Conservation (phyloP, 2,329 filamentous ascomycete genomes). For the Aspergillus fumigatiaffinis region DNA sequence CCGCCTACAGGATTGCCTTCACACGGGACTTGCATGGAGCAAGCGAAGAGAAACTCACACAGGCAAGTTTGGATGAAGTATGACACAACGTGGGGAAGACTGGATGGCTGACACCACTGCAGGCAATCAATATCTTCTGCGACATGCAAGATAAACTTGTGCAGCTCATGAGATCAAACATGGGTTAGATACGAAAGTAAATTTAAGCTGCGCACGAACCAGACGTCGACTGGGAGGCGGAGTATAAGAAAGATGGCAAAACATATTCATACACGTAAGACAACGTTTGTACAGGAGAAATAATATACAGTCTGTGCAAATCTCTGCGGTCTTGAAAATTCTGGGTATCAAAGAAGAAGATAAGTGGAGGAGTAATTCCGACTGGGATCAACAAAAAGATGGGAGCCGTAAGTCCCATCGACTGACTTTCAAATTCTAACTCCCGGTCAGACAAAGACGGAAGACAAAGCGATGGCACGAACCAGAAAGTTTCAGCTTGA, state of each 20-base stretch:
- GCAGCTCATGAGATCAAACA: slow-evolving; percentile 18
- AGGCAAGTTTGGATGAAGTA: slow-evolving; percentile 26
- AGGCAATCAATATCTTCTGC: slow-evolving; percentile 56
- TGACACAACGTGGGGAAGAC: not conserved
- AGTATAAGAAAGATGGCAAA: not conserved
- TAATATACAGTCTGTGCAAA: not conserved
- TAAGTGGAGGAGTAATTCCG: not conserved
- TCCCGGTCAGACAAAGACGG: not conserved
- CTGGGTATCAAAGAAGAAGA: not conserved
- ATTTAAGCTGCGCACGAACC: not conserved
- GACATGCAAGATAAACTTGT: slow-evolving; percentile 54
- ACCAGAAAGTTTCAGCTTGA: not conserved
- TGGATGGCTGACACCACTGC: not conserved
- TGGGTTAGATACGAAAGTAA: not conserved
- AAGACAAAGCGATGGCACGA: not conserved
- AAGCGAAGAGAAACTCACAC: slow-evolving; percentile 49
- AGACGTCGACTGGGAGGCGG: not conserved
- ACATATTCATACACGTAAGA: not conserved
- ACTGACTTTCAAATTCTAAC: not conserved
- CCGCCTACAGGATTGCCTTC: slow-evolving; percentile 51
- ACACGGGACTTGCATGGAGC: slow-evolving; percentile 38
- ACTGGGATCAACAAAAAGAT: not conserved
- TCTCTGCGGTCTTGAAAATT: not conserved
- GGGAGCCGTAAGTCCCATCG: not conserved
- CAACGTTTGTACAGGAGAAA: not conserved